phyloP scores from a whole-genome alignment of 179 eudicot species.

The Corrigiola litoralis region DNA sequence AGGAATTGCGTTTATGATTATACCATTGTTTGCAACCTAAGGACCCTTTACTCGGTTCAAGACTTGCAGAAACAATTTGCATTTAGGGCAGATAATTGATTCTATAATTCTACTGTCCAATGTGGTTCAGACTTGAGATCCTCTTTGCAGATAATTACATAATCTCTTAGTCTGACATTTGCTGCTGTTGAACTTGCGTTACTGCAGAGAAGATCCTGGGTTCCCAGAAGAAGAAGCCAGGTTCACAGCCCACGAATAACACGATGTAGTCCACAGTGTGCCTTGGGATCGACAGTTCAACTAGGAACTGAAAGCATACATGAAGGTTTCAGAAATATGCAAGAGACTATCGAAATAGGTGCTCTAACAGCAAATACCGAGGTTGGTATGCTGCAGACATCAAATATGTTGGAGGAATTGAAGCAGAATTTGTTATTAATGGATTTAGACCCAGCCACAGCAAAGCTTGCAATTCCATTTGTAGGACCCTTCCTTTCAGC shows the following conservation, averaged over 20 bases:
- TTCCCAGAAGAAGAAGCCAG: constrained; percentile 10
- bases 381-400: background rate
- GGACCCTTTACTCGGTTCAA: too few relatives aligned
- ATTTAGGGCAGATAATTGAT: too few relatives aligned
- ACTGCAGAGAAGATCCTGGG: constrained; percentile 22
- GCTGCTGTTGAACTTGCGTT: background rate
- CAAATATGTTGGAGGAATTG: constrained; percentile 20
- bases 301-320: constrained; percentile 8
- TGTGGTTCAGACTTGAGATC: too few relatives aligned
- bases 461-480: constrained; percentile 54
- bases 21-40: too few relatives aligned
- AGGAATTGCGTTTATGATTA: too few relatives aligned
- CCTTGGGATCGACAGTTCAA: constrained; percentile 8
- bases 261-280: constrained; percentile 19
- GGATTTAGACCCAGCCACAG: constrained; percentile 79
- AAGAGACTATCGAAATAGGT: background rate
- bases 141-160: too few relatives aligned
- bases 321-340: background rate
- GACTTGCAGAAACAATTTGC: too few relatives aligned
- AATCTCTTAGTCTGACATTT: background rate
- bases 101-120: too few relatives aligned
- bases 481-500: constrained; percentile 84
- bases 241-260: background rate
- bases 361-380: background rate
- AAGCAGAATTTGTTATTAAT: constrained; percentile 33